Evolutionary conservation across 23 red algal species (phyloP).

Genomic region (Cyanidium caldarium): DNA sequence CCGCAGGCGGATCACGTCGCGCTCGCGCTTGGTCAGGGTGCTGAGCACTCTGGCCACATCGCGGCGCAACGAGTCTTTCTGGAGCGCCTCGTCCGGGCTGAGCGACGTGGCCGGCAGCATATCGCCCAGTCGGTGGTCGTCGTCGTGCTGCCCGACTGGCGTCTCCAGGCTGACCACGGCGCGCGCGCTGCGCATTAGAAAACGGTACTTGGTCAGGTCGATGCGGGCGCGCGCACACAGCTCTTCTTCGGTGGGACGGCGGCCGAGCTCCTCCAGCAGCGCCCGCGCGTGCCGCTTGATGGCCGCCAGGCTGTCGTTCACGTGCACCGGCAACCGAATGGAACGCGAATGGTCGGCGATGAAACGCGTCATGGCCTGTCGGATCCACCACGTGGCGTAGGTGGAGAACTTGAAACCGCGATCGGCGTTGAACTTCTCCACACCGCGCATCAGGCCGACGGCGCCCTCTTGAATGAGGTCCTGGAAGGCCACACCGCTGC

Average conservation of each 20-base stretch:
- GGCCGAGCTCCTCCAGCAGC: constrained; percentile 32
- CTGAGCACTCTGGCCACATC: constrained; percentile 64
- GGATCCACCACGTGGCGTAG: constrained; percentile 99
- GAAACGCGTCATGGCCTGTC: constrained; percentile 74
- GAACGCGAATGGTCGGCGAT: constrained; percentile 68
- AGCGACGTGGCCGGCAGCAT: constrained; percentile 13
- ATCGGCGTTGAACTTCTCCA: constrained; percentile 86
- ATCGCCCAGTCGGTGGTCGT: constrained; percentile 28
- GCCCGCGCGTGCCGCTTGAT: constrained; percentile 35
- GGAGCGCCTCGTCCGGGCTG: constrained; percentile 49
- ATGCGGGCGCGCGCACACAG: constrained; percentile 42
- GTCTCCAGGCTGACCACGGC: constrained; percentile 13
- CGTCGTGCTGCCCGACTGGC: neutral
- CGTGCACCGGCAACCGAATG: constrained; percentile 94
- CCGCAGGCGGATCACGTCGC: constrained; percentile 81
- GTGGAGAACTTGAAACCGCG: constrained; percentile 94
- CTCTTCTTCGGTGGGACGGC: constrained; percentile 51
- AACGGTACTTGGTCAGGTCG: constrained; percentile 46
- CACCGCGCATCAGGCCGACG: constrained; percentile 81
- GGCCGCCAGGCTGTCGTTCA: constrained; percentile 76
- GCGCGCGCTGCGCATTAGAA: constrained; percentile 29
- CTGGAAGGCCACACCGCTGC: constrained; percentile 80
- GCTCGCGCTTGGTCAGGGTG: constrained; percentile 46
- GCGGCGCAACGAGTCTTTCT: constrained; percentile 19
- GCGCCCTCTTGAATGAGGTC: constrained; percentile 98